phyloP scores from a whole-genome alignment of 2,329 filamentous ascomycete species.

The Erysiphe pisi region DNA sequence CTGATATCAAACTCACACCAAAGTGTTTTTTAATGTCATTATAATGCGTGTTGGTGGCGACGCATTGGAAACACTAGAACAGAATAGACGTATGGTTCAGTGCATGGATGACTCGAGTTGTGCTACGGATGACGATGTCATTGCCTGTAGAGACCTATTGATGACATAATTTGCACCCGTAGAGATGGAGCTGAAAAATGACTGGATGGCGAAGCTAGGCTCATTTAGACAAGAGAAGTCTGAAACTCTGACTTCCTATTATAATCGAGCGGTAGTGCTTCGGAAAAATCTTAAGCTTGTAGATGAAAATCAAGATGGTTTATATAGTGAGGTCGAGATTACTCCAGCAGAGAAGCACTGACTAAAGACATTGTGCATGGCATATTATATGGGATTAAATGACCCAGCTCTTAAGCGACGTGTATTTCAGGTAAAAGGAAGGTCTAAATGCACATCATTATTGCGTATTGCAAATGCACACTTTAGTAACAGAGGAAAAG shows the following conservation, averaged over 20 bases:
- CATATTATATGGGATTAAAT: neutral
- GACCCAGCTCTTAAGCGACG: neutral
- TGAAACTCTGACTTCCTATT: constrained; percentile 2
- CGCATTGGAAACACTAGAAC: neutral
- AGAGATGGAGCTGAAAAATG: neutral
- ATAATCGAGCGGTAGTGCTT: neutral
- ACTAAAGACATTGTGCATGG: constrained; percentile 10
- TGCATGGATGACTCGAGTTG: constrained; percentile 16
- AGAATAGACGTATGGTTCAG: neutral
- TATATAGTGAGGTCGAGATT: neutral
- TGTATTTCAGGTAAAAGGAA: constrained; percentile 2
- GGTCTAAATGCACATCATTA: neutral
- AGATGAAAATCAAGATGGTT: neutral
- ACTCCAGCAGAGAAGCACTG: neutral
- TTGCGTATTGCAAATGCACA: neutral
- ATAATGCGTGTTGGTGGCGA: constrained; percentile 21
- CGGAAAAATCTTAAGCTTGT: constrained; percentile 18
- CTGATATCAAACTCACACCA: neutral
- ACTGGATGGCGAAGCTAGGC: neutral
- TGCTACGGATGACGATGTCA: constrained; percentile 17
- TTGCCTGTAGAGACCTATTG: constrained; percentile 19
- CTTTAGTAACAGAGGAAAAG: neutral
- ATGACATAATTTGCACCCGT: constrained; percentile 9
- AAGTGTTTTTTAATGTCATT: constrained; percentile 4
- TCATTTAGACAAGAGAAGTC: neutral